phyloP scores from a whole-genome alignment of 2,329 filamentous ascomycete genomes.

The Epichloe typhina region DNA sequence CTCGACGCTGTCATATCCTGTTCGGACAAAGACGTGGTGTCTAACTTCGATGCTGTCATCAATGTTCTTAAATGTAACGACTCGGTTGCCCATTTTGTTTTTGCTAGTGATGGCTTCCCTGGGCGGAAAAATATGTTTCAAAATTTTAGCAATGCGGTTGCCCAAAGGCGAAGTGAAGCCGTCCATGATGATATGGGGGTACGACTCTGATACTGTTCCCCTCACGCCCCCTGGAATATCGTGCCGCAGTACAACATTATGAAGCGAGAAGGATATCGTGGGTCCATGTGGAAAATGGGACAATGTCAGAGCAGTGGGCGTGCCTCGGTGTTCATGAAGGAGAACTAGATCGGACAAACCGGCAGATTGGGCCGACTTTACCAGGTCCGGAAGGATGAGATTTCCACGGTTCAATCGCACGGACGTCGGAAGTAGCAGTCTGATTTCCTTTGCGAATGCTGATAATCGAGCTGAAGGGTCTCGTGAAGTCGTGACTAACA shows the following conservation, averaged over 20 bases:
- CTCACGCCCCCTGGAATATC: conserved; percentile 82
- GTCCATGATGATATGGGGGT: conserved; percentile 92
- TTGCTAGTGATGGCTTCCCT: conserved; percentile 60
- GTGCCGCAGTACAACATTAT: conserved; percentile 84
- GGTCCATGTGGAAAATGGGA: conserved; percentile 83
- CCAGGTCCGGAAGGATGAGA: conserved; percentile 72
- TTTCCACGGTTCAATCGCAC: conserved; percentile 89
- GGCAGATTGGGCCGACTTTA: conserved; percentile 65
- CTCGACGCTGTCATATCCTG: conserved; percentile 79
- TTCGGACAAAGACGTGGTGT: conserved; percentile 74
- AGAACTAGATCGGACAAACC: conserved; percentile 76
- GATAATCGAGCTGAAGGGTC: conserved; percentile 72
- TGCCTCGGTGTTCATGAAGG: conserved; percentile 78
- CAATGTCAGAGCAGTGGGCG: conserved; percentile 77
- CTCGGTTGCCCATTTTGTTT: conserved; percentile 68
- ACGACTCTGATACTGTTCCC: conserved; percentile 83
- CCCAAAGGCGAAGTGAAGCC: conserved; percentile 77
- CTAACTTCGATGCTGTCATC: conserved; percentile 89
- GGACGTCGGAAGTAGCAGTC: conserved; percentile 68
- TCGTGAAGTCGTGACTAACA: conserved; percentile 73
- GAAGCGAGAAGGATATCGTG: conserved; percentile 65
- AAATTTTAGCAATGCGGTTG: conserved; percentile 69
- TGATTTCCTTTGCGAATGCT: conserved; percentile 88
- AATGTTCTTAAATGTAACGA: conserved; percentile 90
- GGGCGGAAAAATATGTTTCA: conserved; percentile 91